phyloP scores from a whole-genome alignment of 2,329 filamentous ascomycete species.

The Aspergillus sp. region DNA sequence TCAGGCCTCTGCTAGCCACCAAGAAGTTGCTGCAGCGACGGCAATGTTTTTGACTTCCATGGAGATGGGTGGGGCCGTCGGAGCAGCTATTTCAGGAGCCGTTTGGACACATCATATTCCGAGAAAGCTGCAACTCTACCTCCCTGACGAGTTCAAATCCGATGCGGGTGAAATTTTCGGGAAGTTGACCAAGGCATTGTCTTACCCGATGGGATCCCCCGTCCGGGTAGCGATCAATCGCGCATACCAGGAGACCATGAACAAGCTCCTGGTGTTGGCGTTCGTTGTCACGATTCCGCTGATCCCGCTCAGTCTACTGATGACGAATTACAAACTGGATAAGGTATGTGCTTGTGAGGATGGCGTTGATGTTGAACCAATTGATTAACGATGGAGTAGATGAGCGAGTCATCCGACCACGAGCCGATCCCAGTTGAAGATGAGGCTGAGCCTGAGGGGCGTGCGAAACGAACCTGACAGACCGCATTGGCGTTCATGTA shows the following conservation, averaged over 20 bases:
- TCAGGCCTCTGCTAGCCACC: constrained; percentile 62
- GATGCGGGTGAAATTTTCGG: constrained; percentile 54
- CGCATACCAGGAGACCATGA: constrained; percentile 68
- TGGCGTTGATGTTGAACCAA: background rate
- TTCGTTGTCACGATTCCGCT: constrained; percentile 59
- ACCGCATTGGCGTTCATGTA: background rate
- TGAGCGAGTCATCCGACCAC: constrained; percentile 27
- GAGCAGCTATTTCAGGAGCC: constrained; percentile 61
- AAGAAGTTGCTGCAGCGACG: constrained; percentile 63
- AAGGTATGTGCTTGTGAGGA: constrained; percentile 35
- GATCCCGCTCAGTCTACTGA: constrained; percentile 57
- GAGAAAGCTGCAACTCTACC: constrained; percentile 50
- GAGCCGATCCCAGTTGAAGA: constrained; percentile 16
- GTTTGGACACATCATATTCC: constrained; percentile 66
- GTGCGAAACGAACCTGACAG: constrained; percentile 31
- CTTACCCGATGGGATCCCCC: constrained; percentile 59
- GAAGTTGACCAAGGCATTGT: constrained; percentile 57
- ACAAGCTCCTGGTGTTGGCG: constrained; percentile 58
- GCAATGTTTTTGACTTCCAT: constrained; percentile 63
- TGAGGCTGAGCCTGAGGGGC: constrained; percentile 22
- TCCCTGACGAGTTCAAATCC: constrained; percentile 49
- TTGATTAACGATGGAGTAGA: constrained; percentile 26
- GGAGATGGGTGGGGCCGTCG: constrained; percentile 62
- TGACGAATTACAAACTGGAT: constrained; percentile 62
- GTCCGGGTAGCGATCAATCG: constrained; percentile 63